These are phyloP conservation scores for Lactifluus hygrophoroides DNA, from an alignment of 768 basidiomycete species.

Conservation along the genomic window DNA sequence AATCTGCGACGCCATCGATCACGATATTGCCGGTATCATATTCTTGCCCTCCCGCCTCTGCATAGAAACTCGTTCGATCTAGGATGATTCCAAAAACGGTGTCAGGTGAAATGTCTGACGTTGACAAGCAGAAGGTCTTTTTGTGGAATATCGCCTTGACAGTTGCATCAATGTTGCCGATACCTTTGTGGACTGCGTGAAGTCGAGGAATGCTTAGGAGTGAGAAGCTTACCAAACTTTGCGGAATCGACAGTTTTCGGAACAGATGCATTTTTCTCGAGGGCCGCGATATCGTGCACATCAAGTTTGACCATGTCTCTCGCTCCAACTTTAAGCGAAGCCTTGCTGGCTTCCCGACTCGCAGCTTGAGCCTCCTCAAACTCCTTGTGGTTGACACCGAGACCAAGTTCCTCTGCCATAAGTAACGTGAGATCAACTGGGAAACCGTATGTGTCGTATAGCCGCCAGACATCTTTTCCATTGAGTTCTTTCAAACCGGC, in stretches of 20 bases:
- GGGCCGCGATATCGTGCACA: slow-evolving; percentile 84
- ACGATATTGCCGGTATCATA: slow-evolving; percentile 93
- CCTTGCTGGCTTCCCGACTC: slow-evolving; percentile 90
- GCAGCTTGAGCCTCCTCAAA: slow-evolving; percentile 83
- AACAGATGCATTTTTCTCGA: slow-evolving; percentile 70
- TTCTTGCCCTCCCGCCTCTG: slow-evolving; percentile 96
- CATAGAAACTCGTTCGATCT: slow-evolving; percentile 92
- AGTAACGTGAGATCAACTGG: slow-evolving; percentile 92
- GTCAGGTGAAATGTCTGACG: slow-evolving; percentile 54
- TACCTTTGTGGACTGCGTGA: slow-evolving; percentile 37
- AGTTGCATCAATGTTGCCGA: slow-evolving; percentile 65
- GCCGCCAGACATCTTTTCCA: slow-evolving; percentile 92
- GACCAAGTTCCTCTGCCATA: slow-evolving; percentile 91
- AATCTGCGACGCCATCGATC: slow-evolving; percentile 85
- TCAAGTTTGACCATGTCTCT: slow-evolving; percentile 79
- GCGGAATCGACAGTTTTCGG: slow-evolving; percentile 89
- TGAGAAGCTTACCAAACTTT: slow-evolving; percentile 68
- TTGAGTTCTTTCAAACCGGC: slow-evolving; percentile 56
- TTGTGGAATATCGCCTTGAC: slow-evolving; percentile 82
- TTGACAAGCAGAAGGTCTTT: slow-evolving; percentile 65
- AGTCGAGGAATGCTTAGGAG: background rate
- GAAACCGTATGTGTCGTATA: slow-evolving; percentile 98
- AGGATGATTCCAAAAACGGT: slow-evolving; percentile 77
- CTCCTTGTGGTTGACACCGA: slow-evolving; percentile 78
- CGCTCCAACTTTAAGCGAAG: slow-evolving; percentile 59